Conservation (phyloP, 768 basidiomycete species). For the Mycena leptocephala region DNA sequence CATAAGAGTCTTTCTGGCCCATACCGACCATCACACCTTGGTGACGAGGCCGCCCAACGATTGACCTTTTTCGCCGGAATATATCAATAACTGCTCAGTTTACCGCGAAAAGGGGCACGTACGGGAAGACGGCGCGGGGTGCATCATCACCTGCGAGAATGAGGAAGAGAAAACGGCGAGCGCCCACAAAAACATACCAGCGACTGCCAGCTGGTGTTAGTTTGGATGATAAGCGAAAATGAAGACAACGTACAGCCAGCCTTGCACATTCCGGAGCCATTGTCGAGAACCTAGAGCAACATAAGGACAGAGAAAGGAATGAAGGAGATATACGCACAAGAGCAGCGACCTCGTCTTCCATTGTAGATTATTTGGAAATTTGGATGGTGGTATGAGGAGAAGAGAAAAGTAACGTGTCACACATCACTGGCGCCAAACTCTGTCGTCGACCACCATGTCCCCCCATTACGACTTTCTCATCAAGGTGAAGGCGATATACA, state of each 20-base stretch:
- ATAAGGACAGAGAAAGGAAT: slow-evolving; percentile 4
- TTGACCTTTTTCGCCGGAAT: slow-evolving; percentile 73
- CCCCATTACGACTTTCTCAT: slow-evolving; percentile 90
- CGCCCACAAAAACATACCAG: slow-evolving; percentile 62
- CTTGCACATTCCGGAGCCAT: slow-evolving; percentile 99
- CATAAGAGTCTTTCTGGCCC: slow-evolving; percentile 97
- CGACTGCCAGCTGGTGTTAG: slow-evolving; percentile 62
- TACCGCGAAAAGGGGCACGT: slow-evolving; percentile 52
- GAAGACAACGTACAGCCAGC: slow-evolving; percentile 87
- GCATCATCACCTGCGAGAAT: slow-evolving; percentile 84
- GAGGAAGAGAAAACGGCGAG: slow-evolving; percentile 13
- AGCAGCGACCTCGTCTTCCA: slow-evolving; percentile 80
- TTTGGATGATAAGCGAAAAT: slow-evolving; percentile 8
- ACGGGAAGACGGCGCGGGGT: slow-evolving; percentile 96
- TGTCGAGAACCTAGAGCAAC: slow-evolving; percentile 81
- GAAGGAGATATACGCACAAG: slow-evolving; percentile 53
- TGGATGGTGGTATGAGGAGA: slow-evolving; percentile 21
- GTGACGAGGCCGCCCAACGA: slow-evolving; percentile 96
- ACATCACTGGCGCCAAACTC: not conserved
- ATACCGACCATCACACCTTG: slow-evolving; percentile 98
- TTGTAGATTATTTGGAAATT: slow-evolving; percentile 45
- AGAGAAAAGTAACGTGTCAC: slow-evolving; percentile 15
- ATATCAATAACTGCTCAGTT: slow-evolving; percentile 14
- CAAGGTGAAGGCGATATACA: slow-evolving; percentile 58
- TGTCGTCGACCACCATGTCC: slow-evolving; percentile 28